phyloP scores from a whole-genome alignment of 108 stramenopile species.

The Chaetoceros tenuissimus region DNA sequence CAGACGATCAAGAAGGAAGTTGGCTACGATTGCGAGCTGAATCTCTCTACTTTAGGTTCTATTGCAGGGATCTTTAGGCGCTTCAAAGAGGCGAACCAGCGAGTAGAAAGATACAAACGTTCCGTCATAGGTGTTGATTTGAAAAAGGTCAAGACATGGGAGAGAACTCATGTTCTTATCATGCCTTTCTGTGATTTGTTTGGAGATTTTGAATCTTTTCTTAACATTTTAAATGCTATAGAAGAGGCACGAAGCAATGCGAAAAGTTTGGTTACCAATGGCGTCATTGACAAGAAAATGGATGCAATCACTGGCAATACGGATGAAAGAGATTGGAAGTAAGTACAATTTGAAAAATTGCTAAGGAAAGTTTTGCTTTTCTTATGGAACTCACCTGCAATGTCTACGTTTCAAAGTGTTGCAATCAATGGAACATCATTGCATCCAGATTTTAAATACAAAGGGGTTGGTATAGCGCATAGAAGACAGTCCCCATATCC shows the following conservation, averaged over 20 bases:
- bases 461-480: conserved; percentile 51
- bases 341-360: background rate
- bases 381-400: background rate
- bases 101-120: conserved; percentile 59
- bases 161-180: conserved; percentile 62
- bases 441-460: conserved; percentile 64
- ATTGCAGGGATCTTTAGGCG: conserved; percentile 63
- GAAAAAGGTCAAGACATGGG: conserved; percentile 8
- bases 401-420: conserved; percentile 21
- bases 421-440: conserved; percentile 80
- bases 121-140: too few species aligned
- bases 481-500: conserved; percentile 75
- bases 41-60: conserved; percentile 29
- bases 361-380: background rate
- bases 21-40: conserved; percentile 63
- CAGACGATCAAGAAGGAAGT: conserved; percentile 75
- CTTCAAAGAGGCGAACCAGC: conserved; percentile 62
- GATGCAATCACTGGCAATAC: conserved; percentile 19
- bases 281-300: conserved; percentile 21
- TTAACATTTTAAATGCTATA: conserved; percentile 45
- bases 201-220: conserved; percentile 41
- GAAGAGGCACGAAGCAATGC: conserved; percentile 59
- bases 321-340: conserved; percentile 44
- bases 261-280: conserved; percentile 56
- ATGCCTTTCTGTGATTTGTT: conserved; percentile 55